Evolutionary conservation across 139 green algal species (phyloP).

Genomic region (Chlorella sp.): DNA sequence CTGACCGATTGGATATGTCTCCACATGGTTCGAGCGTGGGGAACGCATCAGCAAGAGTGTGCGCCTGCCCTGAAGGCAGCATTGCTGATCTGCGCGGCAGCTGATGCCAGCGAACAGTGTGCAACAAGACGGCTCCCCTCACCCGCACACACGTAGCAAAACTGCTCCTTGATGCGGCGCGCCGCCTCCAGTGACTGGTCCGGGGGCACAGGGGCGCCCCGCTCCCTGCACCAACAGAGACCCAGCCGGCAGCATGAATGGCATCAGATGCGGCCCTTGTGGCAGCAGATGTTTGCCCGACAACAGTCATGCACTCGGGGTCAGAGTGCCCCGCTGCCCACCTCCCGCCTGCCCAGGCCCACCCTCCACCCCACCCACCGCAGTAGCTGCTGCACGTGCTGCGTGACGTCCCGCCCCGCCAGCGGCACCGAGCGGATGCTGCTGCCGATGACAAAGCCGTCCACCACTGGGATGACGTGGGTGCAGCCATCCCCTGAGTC

Average conservation of each 20-base stretch:
- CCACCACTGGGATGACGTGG: constrained; percentile 80
- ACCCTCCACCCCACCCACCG: constrained; percentile 4
- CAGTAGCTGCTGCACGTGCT: constrained; percentile 64
- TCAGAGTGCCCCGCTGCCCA: too few relatives aligned
- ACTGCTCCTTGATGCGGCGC: constrained; percentile 73
- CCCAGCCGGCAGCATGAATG: too few relatives aligned
- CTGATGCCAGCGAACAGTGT: too few relatives aligned
- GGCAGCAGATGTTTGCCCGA: too few relatives aligned
- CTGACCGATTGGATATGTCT: too few relatives aligned
- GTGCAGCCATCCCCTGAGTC: constrained; percentile 84
- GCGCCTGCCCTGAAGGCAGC: too few relatives aligned
- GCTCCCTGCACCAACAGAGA: constrained; percentile 37
- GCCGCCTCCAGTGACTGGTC: constrained; percentile 75
- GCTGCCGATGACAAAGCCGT: constrained; percentile 81
- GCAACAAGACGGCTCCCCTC: neutral
- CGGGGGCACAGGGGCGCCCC: constrained; percentile 68
- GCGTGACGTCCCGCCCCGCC: constrained; percentile 70
- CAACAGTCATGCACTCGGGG: too few relatives aligned
- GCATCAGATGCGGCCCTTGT: too few relatives aligned
- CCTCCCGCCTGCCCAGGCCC: too few relatives aligned
- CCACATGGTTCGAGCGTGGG: too few relatives aligned
- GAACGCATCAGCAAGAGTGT: too few relatives aligned
- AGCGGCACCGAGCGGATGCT: constrained; percentile 76
- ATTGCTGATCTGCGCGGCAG: too few relatives aligned
- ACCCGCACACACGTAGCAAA: constrained; percentile 71